Evolutionary conservation across 768 basidiomycete species (phyloP), one percentile per base, ranked within the genome.

Genomic region (Vishniacozyma victoriae): DNA sequence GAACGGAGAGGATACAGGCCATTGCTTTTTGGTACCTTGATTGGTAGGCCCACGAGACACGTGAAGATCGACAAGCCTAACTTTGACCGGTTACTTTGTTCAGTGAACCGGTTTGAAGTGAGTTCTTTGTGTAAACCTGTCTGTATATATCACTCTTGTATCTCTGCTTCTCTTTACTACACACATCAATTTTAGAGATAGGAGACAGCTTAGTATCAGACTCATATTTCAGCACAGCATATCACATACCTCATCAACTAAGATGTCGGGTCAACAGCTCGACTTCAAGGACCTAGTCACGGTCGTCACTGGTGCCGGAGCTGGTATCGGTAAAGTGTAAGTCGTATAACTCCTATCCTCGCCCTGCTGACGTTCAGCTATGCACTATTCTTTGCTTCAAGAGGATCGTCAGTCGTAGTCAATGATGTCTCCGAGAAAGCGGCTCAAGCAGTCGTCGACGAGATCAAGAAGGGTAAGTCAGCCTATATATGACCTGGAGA

Each of bases 271-370:
- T 7, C 48, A 40, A 14, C 26, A 46, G 35, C 37, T 67, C 16
- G 55, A 63, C 47, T 67, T 67, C 52, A 64, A 68, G 27, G 62
- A 60, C 40, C 52, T 68, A 14, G 89, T 86, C n/a, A 87, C 91
- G 48, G 80, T 99, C 55, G 76, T 97, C 55, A 99, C 95, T 35
- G 95, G 95, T 38, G 92, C 91, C 35, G 95, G 95, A 13, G 89
- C 90, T 52, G 95, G 95, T 14, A 78, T 99, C 13, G 95, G 95
- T 36, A 85, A 82, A 75, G 80, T 86, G 87, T 97, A 67, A 62
- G 86, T 79, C 16, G 6, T 19, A 19, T 9, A 23, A 37, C 26
- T 15, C 7, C 6, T 6, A 25, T 6, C 38, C 39, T 5, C n/a
- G 35, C 19, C 26, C 19, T 20, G 24, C 15, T 19, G 29, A 36